Percentiles rank a stretch among this genome's conserved stretches.
Evolutionary conservation across 2,329 filamentous ascomycete genomes (phyloP).

Genomic region (Alternaria triticina): DNA sequence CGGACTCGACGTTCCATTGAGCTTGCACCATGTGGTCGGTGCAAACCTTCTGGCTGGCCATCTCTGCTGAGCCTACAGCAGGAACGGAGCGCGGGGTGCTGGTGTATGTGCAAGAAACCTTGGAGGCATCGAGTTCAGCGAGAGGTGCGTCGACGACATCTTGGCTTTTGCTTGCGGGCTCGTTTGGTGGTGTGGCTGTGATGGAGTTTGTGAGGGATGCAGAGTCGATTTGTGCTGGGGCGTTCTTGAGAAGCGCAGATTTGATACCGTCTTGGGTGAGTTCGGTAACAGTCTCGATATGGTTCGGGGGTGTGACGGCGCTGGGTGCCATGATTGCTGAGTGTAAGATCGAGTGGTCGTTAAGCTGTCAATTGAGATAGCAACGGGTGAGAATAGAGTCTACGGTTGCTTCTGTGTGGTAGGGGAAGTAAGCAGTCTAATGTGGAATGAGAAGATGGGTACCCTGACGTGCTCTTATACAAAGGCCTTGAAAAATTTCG

Average conservation of each 20-base stretch:
- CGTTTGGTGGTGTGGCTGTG: constrained; percentile 33
- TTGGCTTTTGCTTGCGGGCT: constrained; percentile 17
- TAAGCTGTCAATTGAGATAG: background rate
- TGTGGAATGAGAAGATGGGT: background rate
- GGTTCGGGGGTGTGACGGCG: constrained; percentile 39
- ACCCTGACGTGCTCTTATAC: constrained; percentile 24
- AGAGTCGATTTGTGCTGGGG: constrained; percentile 38
- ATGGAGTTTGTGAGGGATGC: constrained; percentile 30
- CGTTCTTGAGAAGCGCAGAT: constrained; percentile 37
- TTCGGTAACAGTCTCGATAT: constrained; percentile 31
- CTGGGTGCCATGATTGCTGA: constrained; percentile 37
- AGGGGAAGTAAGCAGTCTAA: background rate
- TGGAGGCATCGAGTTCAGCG: constrained; percentile 53
- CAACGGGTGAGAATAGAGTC: background rate
- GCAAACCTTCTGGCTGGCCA: constrained; percentile 54
- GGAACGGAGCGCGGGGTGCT: constrained; percentile 52
- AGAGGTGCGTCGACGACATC: constrained; percentile 32
- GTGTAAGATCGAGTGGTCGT: background rate
- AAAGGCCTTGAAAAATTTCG: constrained; percentile 18
- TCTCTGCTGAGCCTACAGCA: constrained; percentile 48
- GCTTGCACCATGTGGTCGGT: constrained; percentile 90
- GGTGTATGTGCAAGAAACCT: constrained; percentile 51
- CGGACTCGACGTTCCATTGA: constrained; percentile 67
- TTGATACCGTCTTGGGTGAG: constrained; percentile 44
- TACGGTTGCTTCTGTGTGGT: background rate